Percentiles rank a stretch among this genome's conserved stretches.
Conservation (phyloP, 306 rosid species). For the Medicago truncatula region DNA sequence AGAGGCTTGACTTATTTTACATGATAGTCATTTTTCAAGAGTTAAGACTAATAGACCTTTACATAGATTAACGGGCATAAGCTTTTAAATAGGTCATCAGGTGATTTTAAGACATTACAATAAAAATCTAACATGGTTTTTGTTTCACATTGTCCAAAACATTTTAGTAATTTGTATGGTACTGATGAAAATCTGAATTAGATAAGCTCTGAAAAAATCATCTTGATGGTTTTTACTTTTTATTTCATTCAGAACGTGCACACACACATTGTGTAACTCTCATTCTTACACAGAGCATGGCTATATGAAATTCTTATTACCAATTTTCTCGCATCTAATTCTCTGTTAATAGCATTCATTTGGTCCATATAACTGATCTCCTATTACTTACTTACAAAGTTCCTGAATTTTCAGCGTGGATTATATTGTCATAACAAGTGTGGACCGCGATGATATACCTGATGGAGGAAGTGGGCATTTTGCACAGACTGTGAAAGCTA, state of each 20-base stretch:
- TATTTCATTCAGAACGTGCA: background rate
- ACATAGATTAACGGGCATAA: background rate
- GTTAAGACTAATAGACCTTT: background rate
- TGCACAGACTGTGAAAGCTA: constrained; percentile 85
- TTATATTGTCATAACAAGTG: constrained; percentile 89
- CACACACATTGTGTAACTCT: background rate
- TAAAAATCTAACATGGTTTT: background rate
- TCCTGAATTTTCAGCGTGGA: constrained; percentile 64
- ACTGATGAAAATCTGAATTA: constrained; percentile 1
- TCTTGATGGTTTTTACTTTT: background rate
- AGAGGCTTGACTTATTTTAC: constrained; percentile 4
- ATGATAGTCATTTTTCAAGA: background rate
- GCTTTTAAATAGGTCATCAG: background rate
- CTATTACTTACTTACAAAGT: constrained; percentile 19
- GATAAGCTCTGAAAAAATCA: background rate
- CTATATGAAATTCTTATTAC: background rate
- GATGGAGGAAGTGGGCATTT: constrained; percentile 99
- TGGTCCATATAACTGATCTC: background rate
- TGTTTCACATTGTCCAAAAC: background rate
- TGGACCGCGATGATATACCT: constrained; percentile 97
- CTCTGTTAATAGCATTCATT: background rate
- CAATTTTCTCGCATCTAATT: background rate
- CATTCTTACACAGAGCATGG: constrained; percentile 3
- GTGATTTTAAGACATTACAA: background rate
- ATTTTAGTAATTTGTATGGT: background rate